These are phyloP conservation scores for Fistulinella prunicolor DNA, from an alignment of 768 basidiomycete species.

Conservation along the genomic window DNA sequence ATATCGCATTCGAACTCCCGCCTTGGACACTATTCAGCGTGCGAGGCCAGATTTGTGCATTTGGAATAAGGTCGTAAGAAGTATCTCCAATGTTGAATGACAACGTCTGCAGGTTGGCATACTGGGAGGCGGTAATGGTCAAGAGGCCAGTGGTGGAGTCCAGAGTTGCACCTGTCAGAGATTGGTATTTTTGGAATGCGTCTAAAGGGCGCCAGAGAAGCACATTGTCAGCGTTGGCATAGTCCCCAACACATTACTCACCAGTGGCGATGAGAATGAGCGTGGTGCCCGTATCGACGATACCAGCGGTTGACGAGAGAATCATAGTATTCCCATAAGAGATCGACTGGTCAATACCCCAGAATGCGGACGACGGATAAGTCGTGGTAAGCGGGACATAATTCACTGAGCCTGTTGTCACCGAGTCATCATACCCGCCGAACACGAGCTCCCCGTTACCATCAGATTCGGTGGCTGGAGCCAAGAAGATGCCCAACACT, in stretches of 20 bases:
- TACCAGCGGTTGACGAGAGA: background rate
- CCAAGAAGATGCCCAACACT: constrained; percentile 34
- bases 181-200: background rate
- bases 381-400: constrained; percentile 26
- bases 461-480: constrained; percentile 20
- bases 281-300: background rate
- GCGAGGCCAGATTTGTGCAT: background rate
- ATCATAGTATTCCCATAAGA: background rate
- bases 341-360: background rate
- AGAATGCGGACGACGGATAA: background rate
- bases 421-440: constrained; percentile 22
- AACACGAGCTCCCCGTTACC: constrained; percentile 27
- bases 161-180: background rate
- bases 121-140: background rate
- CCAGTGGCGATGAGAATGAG: background rate
- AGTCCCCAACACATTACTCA: background rate
- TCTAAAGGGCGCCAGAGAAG: background rate
- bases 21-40: constrained; percentile 14
- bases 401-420: constrained; percentile 19
- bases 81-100: background rate
- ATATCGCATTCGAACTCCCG: constrained; percentile 1
- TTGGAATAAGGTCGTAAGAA: background rate
- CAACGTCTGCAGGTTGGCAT: background rate
- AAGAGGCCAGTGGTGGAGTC: background rate
- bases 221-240: background rate